phyloP scores from a whole-genome alignment of 1,284 basidiomycete species.

The Bondarzewia mesenterica region DNA sequence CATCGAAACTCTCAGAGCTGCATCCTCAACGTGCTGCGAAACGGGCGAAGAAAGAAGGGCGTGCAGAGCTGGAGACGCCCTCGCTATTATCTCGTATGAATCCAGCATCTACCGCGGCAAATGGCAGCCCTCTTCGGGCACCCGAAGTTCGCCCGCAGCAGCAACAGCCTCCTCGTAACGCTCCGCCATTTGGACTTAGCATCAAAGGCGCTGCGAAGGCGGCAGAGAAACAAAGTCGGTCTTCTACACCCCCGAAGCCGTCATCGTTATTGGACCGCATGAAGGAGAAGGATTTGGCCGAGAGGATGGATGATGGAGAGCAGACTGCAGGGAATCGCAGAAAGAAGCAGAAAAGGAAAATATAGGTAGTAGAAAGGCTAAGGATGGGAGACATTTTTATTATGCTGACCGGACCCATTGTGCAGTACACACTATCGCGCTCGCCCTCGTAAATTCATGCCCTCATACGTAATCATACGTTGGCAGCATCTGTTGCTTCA shows the following conservation, averaged over 20 bases:
- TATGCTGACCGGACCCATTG: background rate
- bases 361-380: constrained; percentile 1
- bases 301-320: constrained; percentile 1
- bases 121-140: background rate
- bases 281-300: constrained; percentile 15
- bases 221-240: constrained; percentile 6
- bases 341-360: constrained; percentile 1
- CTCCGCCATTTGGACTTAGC: constrained; percentile 9
- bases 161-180: background rate
- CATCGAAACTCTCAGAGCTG: background rate
- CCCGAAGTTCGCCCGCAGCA: constrained; percentile 4
- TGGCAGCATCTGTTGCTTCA: no score
- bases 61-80: constrained; percentile 19
- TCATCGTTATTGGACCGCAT: constrained; percentile 41
- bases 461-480: no score
- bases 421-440: no score
- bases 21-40: constrained; percentile 24
- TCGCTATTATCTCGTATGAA: constrained; percentile 36
- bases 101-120: constrained; percentile 7
- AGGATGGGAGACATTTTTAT: background rate
- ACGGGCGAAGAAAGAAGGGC: constrained; percentile 22
- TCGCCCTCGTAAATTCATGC: no score
- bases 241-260: constrained; percentile 9
- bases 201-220: constrained; percentile 39
- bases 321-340: background rate